These are phyloP conservation scores for Xylaria sp. DNA, from an alignment of 2,329 filamentous ascomycete species.

Conservation along the genomic window DNA sequence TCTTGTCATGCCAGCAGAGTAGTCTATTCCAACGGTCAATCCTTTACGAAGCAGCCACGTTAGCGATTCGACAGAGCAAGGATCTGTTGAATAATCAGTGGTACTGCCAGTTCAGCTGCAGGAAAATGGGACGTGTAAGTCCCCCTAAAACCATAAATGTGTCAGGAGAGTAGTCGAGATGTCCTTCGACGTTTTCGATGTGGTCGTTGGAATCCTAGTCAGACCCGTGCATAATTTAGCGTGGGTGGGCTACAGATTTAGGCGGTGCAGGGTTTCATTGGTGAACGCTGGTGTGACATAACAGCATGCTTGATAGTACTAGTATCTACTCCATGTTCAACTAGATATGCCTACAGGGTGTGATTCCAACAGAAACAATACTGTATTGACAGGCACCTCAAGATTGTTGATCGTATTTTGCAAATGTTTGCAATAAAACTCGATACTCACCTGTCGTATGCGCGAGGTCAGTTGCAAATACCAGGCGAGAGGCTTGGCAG, in stretches of 20 bases:
- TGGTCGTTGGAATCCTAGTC: conserved; percentile 11
- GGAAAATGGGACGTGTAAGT: conserved; percentile 2
- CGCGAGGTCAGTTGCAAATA: conserved; percentile 2
- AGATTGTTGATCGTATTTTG: conserved; percentile 4
- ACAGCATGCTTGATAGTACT: conserved; percentile 3
- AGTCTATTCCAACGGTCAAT: conserved; percentile 32
- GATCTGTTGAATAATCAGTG: not conserved
- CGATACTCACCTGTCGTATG: conserved; percentile 14
- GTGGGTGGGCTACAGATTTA: conserved; percentile 11
- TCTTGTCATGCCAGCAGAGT: conserved; percentile 39
- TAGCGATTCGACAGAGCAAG: not conserved
- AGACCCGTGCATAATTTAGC: conserved; percentile 7
- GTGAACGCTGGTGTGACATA: conserved; percentile 14
- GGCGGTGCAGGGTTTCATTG: conserved; percentile 1
- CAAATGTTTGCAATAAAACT: conserved; percentile 8
- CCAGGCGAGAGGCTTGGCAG: conserved; percentile 3
- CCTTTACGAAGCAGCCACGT: conserved; percentile 18
- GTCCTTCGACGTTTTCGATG: conserved; percentile 2
- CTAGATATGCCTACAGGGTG: not conserved
- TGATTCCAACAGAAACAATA: conserved; percentile 13
- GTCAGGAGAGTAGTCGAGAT: conserved; percentile 5
- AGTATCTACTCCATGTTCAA: conserved; percentile 1
- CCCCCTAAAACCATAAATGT: not conserved
- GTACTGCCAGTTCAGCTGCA: conserved; percentile 1
- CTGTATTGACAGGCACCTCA: not conserved